phyloP scores from a whole-genome alignment of 257 asterid genomes.

The Solanum chmielewskii region DNA sequence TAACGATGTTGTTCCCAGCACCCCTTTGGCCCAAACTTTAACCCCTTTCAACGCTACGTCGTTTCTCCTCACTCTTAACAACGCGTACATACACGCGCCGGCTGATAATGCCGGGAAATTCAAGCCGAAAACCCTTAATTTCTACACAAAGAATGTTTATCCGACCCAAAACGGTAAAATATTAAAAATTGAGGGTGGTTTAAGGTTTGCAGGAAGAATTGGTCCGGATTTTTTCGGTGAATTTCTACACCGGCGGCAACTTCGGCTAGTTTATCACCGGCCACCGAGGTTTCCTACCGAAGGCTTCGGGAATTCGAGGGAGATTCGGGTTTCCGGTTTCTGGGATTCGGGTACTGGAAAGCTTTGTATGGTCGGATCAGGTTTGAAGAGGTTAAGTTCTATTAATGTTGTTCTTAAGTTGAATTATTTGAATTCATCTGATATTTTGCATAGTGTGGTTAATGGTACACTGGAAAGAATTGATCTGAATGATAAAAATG shows the following conservation, averaged over 20 bases:
- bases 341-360: slow-evolving; percentile 74
- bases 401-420: slow-evolving; percentile 58
- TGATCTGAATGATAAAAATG: slow-evolving; percentile 7
- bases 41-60: slow-evolving; percentile 18
- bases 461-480: slow-evolving; percentile 55
- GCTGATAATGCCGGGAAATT: slow-evolving; percentile 1
- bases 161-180: slow-evolving; percentile 40
- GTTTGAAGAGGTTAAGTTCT: slow-evolving; percentile 21
- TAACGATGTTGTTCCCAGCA: slow-evolving; percentile 31
- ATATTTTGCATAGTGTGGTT: slow-evolving; percentile 49
- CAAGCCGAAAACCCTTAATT: slow-evolving; percentile 22
- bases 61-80: slow-evolving; percentile 15
- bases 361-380: slow-evolving; percentile 80
- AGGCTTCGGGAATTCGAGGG: slow-evolving; percentile 3
- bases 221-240: slow-evolving; percentile 10
- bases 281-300: slow-evolving; percentile 52
- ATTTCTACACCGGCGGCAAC: slow-evolving; percentile 35
- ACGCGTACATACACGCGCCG: slow-evolving; percentile 24
- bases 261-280: slow-evolving; percentile 46
- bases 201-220: slow-evolving; percentile 1
- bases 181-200: slow-evolving; percentile 40
- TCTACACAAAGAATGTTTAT: slow-evolving; percentile 22
- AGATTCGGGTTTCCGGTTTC: slow-evolving; percentile 41
- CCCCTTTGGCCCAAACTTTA: slow-evolving; percentile 18
- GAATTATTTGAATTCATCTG: slow-evolving; percentile 55